Percentiles rank a stretch among this genome's conserved stretches.
Conservation (phyloP, 257 asterid genomes). For the Solanum verrucosum region DNA sequence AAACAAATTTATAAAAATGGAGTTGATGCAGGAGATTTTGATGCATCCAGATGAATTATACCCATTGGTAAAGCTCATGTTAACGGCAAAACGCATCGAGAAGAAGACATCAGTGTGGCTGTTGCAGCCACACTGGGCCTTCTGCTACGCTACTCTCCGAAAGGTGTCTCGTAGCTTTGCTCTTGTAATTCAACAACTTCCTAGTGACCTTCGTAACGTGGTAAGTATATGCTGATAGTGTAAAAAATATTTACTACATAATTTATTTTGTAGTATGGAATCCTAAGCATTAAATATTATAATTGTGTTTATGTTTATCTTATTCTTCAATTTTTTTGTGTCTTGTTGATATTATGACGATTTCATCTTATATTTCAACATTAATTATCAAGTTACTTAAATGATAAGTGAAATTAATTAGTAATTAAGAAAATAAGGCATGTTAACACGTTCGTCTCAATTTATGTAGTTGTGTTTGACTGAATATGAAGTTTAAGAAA, state of each 20-base stretch:
- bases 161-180: conserved; percentile 89
- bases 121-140: conserved; percentile 78
- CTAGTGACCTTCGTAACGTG: conserved; percentile 82
- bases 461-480: no score
- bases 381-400: no score
- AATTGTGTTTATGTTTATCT: no score
- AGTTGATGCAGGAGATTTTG: conserved; percentile 41
- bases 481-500: no score
- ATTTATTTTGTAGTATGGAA: no score
- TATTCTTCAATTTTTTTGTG: no score
- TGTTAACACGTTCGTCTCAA: not conserved
- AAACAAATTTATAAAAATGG: not conserved
- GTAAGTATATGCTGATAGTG: conserved; percentile 22
- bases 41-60: conserved; percentile 78
- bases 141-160: conserved; percentile 74
- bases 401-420: no score
- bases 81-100: conserved; percentile 31
- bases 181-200: conserved; percentile 89
- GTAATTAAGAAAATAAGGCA: not conserved
- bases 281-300: no score
- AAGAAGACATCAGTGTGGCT: conserved; percentile 68
- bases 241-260: no score
- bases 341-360: no score
- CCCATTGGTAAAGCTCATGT: conserved; percentile 73
- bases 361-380: no score